Percentiles rank a stretch among this genome's conserved stretches.
Conservation (phyloP, 331 rosid species). For the Quercus phellos region DNA sequence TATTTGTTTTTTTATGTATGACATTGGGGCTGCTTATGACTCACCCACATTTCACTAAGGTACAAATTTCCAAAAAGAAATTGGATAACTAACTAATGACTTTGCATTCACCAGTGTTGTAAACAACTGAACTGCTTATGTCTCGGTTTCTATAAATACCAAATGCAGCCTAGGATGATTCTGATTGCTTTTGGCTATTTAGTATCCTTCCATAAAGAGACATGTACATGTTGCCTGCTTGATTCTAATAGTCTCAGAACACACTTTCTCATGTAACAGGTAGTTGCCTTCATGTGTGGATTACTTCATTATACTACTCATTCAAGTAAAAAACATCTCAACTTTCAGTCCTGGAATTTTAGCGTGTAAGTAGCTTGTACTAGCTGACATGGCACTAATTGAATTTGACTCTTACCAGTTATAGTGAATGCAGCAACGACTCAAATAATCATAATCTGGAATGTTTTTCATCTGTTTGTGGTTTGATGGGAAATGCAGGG, state of each 20-base stretch:
- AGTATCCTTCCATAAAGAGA: not conserved
- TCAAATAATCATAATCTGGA: not conserved
- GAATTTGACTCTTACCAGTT: not conserved
- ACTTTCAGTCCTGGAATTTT: conserved; percentile 84
- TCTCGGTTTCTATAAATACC: not conserved
- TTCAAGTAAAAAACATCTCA: conserved; percentile 53
- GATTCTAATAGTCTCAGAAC: not conserved
- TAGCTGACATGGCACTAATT: not conserved
- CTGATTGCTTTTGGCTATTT: conserved; percentile 2
- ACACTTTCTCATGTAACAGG: conserved; percentile 36
- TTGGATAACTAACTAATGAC: not conserved
- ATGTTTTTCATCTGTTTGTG: conserved; percentile 8
- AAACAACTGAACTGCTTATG: not conserved
- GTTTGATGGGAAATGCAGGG: conserved; percentile 51
- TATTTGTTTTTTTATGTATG: not conserved
- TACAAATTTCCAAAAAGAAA: not conserved
- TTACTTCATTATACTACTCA: conserved; percentile 61
- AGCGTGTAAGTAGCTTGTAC: conserved; percentile 62
- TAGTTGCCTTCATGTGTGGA: conserved; percentile 82
- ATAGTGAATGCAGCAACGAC: conserved; percentile 1
- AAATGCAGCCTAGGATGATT: not conserved
- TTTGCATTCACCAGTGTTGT: not conserved
- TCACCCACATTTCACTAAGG: not conserved
- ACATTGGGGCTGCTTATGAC: not conserved
- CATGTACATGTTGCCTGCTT: not conserved